phyloP scores from a whole-genome alignment of 2,329 filamentous ascomycete species.

The Calonectria crousiana region DNA sequence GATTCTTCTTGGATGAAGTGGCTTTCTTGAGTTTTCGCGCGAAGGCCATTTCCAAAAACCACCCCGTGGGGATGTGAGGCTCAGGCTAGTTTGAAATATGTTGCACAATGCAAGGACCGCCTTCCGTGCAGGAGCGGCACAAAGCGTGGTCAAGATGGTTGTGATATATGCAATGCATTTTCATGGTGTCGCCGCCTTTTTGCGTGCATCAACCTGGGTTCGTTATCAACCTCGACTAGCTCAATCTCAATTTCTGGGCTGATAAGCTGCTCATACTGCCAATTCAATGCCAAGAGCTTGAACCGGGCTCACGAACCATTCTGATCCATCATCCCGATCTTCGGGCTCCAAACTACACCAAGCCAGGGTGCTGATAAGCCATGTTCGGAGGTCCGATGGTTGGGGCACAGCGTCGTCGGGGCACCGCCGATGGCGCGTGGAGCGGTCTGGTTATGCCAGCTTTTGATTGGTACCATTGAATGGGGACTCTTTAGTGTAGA shows the following conservation, averaged over 20 bases:
- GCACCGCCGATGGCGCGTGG: neutral
- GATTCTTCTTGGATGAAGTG: neutral
- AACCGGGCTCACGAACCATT: neutral
- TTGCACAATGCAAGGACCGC: neutral
- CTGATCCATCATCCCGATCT: neutral
- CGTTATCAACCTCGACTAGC: neutral
- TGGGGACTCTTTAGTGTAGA: neutral
- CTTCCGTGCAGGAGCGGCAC: neutral
- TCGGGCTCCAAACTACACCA: neutral
- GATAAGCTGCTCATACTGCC: neutral
- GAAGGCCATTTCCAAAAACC: neutral
- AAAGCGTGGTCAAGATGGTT: neutral
- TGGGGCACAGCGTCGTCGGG: neutral
- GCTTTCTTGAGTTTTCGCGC: neutral
- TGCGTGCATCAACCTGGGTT: neutral
- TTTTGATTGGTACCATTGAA: neutral
- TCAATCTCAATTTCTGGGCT: neutral
- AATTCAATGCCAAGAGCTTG: neutral
- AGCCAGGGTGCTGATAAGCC: conserved; percentile 5
- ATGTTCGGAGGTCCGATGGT: neutral
- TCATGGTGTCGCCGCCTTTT: neutral
- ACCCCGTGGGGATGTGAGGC: neutral
- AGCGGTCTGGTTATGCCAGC: neutral
- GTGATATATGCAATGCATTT: neutral
- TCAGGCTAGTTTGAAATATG: neutral